These are phyloP conservation scores for Saprolegnia diclina DNA, from an alignment of 352 stramenopile species.

Conservation along the genomic window DNA sequence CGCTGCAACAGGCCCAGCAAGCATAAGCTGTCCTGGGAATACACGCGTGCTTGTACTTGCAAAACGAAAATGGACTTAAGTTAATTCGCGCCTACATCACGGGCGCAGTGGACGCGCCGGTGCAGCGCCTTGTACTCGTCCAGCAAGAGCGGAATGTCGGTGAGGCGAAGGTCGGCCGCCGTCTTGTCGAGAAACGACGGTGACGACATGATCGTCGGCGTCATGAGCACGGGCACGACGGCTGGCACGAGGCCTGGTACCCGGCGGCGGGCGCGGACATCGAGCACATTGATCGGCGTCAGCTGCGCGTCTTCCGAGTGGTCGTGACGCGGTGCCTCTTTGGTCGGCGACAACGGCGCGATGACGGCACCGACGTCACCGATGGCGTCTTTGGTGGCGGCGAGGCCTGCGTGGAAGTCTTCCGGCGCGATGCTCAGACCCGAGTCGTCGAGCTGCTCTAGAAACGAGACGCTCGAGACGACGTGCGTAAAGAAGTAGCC, in stretches of 20 bases:
- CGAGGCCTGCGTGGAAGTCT: conserved; percentile 63
- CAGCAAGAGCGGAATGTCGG: conserved; percentile 19
- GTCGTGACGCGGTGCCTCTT: not conserved
- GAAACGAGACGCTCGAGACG: conserved; percentile 68
- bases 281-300: not conserved
- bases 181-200: conserved; percentile 10
- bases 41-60: too few relatives aligned
- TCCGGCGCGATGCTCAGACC: conserved; percentile 62
- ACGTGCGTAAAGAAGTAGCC: conserved; percentile 92
- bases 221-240: not conserved
- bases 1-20: conserved; percentile 7
- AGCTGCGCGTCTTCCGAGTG: not conserved
- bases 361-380: conserved; percentile 24
- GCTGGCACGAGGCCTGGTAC: not conserved
- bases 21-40: too few relatives aligned
- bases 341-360: not conserved
- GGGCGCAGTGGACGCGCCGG: not conserved
- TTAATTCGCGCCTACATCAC: not conserved
- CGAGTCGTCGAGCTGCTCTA: conserved; percentile 68
- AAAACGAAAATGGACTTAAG: too few relatives aligned
- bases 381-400: conserved; percentile 34
- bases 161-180: conserved; percentile 17
- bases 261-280: conserved; percentile 6
- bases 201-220: not conserved
- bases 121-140: conserved; percentile 28